phyloP scores from a whole-genome alignment of 2,329 filamentous ascomycete genomes.

The Diaporthe amygdali region DNA sequence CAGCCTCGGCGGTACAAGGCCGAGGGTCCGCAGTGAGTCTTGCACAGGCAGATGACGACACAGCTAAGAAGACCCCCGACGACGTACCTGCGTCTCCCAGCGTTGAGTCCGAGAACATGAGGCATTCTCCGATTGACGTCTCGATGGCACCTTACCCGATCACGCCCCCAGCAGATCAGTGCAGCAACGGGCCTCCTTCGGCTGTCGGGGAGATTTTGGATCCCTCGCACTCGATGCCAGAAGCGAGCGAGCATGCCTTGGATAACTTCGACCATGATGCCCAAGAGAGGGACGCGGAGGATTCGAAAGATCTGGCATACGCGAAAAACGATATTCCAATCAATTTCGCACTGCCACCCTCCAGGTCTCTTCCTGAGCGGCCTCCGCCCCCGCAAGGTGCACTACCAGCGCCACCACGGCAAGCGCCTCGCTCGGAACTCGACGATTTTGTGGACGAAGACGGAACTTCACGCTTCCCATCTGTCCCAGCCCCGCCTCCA shows the following conservation, averaged over 20 bases:
- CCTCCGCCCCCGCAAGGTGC: slow-evolving; percentile 61
- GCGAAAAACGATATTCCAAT: slow-evolving; percentile 55
- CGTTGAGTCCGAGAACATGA: slow-evolving; percentile 55
- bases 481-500: slow-evolving; percentile 62
- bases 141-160: slow-evolving; percentile 68
- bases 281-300: slow-evolving; percentile 53
- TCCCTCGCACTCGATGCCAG: slow-evolving; percentile 64
- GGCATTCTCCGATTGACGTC: slow-evolving; percentile 64
- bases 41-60: slow-evolving; percentile 33
- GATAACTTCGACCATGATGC: slow-evolving; percentile 62
- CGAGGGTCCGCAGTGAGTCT: slow-evolving; percentile 28
- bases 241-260: slow-evolving; percentile 62
- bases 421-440: slow-evolving; percentile 36
- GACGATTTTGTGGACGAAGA: slow-evolving; percentile 52
- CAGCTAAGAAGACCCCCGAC: slow-evolving; percentile 37
- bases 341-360: slow-evolving; percentile 59
- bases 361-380: slow-evolving; percentile 57
- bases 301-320: slow-evolving; percentile 50
- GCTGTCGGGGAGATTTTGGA: slow-evolving; percentile 58
- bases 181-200: slow-evolving; percentile 41
- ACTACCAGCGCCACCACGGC: slow-evolving; percentile 44
- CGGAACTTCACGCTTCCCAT: slow-evolving; percentile 55
- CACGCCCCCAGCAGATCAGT: slow-evolving; percentile 64
- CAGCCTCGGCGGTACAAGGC: slow-evolving; percentile 16
- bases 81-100: slow-evolving; percentile 53